phyloP scores from a whole-genome alignment of 345 rosid species.

The Mangifera indica region DNA sequence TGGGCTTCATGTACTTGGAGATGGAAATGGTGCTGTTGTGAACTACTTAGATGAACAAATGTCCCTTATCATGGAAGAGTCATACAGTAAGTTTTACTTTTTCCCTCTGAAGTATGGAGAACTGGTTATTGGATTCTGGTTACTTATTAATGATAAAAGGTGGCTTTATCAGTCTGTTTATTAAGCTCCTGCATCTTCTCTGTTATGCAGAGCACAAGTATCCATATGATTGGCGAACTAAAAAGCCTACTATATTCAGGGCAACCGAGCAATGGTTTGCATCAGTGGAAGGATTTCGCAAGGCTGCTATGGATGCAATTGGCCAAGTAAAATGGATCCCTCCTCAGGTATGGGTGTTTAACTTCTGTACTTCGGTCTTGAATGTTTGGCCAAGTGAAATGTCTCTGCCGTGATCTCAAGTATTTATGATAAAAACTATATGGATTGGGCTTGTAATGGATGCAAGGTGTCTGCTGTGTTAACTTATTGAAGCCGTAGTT shows the following conservation, averaged over 20 bases:
- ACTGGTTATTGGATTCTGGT: slow-evolving; percentile 6
- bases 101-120: slow-evolving; percentile 8
- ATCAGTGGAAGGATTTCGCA: slow-evolving; percentile 88
- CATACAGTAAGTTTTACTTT: slow-evolving; percentile 58
- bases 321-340: slow-evolving; percentile 84
- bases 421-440: not conserved
- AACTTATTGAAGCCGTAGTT: too few species aligned
- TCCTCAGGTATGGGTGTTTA: slow-evolving; percentile 61
- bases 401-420: not conserved
- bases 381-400: not conserved
- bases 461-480: too few species aligned
- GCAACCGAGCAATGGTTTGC: slow-evolving; percentile 99
- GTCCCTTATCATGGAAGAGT: slow-evolving; percentile 77
- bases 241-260: slow-evolving; percentile 92
- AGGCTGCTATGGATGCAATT: slow-evolving; percentile 82
- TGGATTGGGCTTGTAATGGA: not conserved
- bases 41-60: slow-evolving; percentile 67
- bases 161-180: slow-evolving; percentile 8
- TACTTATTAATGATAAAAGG: not conserved
- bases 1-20: slow-evolving; percentile 93
- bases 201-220: slow-evolving; percentile 73
- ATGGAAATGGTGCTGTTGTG: slow-evolving; percentile 84
- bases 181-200: slow-evolving; percentile 20
- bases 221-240: slow-evolving; percentile 98
- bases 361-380: not conserved